Evolutionary conservation across 148 eudicot genomes (phyloP), one percentile per base, ranked within the genome.

Genomic region (Vaccinium darrowii): DNA sequence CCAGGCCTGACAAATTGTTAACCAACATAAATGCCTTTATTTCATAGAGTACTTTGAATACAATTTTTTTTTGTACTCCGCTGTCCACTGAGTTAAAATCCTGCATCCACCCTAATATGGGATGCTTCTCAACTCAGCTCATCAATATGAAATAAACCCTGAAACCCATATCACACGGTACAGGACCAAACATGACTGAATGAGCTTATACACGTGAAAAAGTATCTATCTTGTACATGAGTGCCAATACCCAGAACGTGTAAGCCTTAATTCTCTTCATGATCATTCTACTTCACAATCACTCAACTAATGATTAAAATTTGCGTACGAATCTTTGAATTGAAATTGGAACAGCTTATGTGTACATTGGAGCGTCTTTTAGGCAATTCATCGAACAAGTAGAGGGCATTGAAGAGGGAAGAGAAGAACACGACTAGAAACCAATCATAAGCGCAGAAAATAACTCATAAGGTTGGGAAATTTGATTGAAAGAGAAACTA

Each of bases 311-410:
- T 9, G 27, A 50, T 19, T 47, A 6, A 23, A 77, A n/a, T 6
- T 78, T 52, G 62, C 62, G 8, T 14, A 14, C 4, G 2, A 15
- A 54, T 50, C 62, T 18, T 78, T 53, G 9, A 6, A 25, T 23
- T 13, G 16, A 30, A 52, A 78, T 25, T 5, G 16, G 18, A 50
- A 49, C 11, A 21, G 30, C 57, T 21, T 11, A 76, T 11, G 0
- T 1, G 23, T 4, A 50, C 12, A 8, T 49, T 21, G 4, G 13
- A 0, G 14, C 27, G 39, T 78, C 58, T n/a, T 1, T 12, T 1
- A 52, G 62, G 81, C 62, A 78, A 13, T 78, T 52, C 57, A 52
- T 78, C 62, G 81, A 78, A 78, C 81, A 78, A 2, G 5, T 23
- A 78, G 81, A 25, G 36, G 21, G 9, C 62, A 78, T n/a, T 12